Conservation (phyloP, 2,329 filamentous ascomycete species). For the Claviceps sp. region DNA sequence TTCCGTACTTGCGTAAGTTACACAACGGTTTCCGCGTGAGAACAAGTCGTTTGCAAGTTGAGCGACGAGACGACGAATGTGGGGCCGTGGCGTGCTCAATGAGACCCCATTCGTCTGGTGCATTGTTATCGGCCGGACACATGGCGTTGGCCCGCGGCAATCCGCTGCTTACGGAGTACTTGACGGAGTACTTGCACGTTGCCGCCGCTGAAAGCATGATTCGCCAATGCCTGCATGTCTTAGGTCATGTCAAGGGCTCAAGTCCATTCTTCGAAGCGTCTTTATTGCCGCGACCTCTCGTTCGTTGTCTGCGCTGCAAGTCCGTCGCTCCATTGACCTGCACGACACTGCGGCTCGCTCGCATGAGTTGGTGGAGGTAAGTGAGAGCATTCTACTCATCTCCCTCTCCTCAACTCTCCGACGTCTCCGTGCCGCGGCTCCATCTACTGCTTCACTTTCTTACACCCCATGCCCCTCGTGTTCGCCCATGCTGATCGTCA, state of each 20-base stretch:
- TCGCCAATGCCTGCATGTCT: conserved; percentile 10
- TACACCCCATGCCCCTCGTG: conserved; percentile 1
- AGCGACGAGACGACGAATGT: too few species aligned
- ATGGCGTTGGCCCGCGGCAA: neutral
- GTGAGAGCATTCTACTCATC: neutral
- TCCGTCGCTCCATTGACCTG: neutral
- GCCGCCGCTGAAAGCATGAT: conserved; percentile 9
- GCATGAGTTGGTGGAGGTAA: neutral
- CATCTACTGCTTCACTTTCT: neutral
- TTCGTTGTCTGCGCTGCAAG: neutral
- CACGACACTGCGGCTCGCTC: neutral
- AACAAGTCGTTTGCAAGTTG: too few species aligned
- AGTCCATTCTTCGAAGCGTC: neutral
- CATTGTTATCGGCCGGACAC: too few species aligned
- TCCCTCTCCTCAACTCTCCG: neutral
- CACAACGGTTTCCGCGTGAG: too few species aligned
- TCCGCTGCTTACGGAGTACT: neutral
- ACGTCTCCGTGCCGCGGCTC: neutral
- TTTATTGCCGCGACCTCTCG: neutral
- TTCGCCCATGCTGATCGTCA: conserved; percentile 36
- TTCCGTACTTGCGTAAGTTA: too few species aligned
- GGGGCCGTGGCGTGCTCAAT: too few species aligned
- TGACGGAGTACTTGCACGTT: conserved; percentile 11
- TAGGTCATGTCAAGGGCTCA: neutral
- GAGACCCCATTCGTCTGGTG: too few species aligned